Percentiles rank a stretch among this genome's conserved stretches.
Conservation (phyloP, 331 rosid species). For the Telfairia occidentalis region DNA sequence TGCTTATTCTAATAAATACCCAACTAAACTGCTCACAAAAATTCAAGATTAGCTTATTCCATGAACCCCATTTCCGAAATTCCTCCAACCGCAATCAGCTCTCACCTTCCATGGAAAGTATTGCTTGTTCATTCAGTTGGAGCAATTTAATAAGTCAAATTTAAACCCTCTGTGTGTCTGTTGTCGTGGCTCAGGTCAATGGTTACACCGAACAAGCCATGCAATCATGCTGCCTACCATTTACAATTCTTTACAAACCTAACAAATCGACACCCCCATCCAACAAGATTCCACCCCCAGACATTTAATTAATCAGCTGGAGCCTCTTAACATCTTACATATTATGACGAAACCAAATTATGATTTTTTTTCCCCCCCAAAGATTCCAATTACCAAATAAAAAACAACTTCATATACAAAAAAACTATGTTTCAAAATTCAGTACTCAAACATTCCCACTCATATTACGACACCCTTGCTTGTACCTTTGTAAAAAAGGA, state of each 20-base stretch:
- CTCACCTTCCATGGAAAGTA: background rate
- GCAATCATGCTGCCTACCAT: constrained; percentile 8
- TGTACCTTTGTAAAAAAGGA: background rate
- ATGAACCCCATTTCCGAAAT: background rate
- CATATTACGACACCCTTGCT: background rate
- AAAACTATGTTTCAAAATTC: too few relatives aligned
- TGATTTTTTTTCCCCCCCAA: background rate
- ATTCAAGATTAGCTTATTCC: background rate
- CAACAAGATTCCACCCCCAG: background rate
- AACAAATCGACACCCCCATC: background rate
- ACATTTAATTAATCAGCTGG: background rate
- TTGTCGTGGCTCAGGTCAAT: background rate
- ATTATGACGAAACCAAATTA: background rate
- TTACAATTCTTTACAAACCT: background rate
- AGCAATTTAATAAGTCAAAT: background rate
- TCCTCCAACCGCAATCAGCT: background rate
- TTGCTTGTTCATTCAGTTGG: background rate
- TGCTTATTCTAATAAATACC: background rate
- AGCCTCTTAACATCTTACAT: background rate
- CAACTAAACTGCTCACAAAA: background rate
- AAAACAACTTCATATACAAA: background rate
- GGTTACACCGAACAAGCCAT: constrained; percentile 11
- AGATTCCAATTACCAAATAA: background rate
- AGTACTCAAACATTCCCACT: background rate
- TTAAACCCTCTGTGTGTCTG: background rate